Evolutionary conservation across 768 basidiomycete genomes (phyloP).

Genomic region (Boletus sensibilis): DNA sequence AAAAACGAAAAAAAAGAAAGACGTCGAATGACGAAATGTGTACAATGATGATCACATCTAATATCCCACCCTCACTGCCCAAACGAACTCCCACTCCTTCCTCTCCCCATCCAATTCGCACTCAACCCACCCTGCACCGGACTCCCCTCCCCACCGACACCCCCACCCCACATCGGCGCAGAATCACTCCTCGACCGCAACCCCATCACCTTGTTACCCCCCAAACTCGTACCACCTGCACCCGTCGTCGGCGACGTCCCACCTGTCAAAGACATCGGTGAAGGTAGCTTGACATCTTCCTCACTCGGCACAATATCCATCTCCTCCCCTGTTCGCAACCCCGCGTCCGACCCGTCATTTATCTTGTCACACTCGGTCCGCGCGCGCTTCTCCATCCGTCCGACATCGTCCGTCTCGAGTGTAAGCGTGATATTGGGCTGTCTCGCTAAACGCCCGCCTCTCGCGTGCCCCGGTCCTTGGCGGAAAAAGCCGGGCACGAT

Average conservation of each 20-base stretch:
- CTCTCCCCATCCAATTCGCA: conserved; percentile 29
- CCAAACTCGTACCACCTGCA: conserved; percentile 11
- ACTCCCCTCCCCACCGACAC: conserved; percentile 17
- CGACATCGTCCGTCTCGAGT: conserved; percentile 22
- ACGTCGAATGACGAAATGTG: conserved; percentile 25
- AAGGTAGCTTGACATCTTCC: conserved; percentile 20
- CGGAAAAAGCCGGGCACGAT: conserved; percentile 10
- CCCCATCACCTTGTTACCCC: conserved; percentile 19
- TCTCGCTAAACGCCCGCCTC: conserved; percentile 23
- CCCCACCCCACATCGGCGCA: conserved; percentile 21
- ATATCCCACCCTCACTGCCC: conserved; percentile 21
- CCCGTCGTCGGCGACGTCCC: conserved; percentile 14
- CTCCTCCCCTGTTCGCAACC: conserved; percentile 17
- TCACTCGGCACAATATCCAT: conserved; percentile 26
- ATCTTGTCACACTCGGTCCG: conserved; percentile 15
- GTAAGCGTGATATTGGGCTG: conserved; percentile 34
- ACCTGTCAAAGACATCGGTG: conserved; percentile 22
- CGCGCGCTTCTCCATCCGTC: conserved; percentile 27
- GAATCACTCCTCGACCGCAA: conserved; percentile 27
- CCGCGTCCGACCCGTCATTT: conserved; percentile 6
- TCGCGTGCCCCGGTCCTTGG: conserved; percentile 16
- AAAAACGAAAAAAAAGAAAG: conserved; percentile 12
- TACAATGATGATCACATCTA: background rate
- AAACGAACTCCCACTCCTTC: conserved; percentile 27
- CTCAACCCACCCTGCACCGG: conserved; percentile 24